These are phyloP conservation scores for Globisporangium orthogonon DNA, from an alignment of 352 stramenopile species.

Conservation along the genomic window DNA sequence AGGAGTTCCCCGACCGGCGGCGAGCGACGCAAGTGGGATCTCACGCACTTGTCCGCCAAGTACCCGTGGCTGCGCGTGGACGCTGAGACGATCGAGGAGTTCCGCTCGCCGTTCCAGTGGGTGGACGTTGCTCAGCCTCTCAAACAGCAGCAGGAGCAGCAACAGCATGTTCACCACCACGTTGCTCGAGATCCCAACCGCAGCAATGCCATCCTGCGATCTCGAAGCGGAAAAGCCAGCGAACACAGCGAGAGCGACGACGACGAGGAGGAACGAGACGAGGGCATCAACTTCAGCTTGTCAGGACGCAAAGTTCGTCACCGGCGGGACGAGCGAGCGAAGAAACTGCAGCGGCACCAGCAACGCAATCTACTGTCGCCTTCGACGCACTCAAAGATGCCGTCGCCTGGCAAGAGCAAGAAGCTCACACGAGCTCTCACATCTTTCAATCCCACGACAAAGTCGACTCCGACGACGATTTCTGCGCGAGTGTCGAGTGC, in stretches of 20 bases:
- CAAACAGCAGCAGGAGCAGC: constrained; percentile 6
- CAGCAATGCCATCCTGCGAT: background rate
- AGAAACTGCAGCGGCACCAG: background rate
- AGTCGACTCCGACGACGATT: background rate
- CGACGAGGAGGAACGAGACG: constrained; percentile 7
- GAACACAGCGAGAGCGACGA: background rate
- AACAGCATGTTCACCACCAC: background rate
- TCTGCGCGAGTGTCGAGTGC: background rate
- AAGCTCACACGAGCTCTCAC: background rate
- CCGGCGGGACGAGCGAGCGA: background rate
- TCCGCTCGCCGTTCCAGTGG: constrained; percentile 56
- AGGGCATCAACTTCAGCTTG: constrained; percentile 10
- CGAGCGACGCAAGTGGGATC: constrained; percentile 33
- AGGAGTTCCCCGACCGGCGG: background rate
- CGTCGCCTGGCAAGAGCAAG: background rate
- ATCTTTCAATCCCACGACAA: background rate
- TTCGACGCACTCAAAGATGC: background rate
- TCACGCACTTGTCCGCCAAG: constrained; percentile 49
- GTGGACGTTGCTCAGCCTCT: constrained; percentile 6
- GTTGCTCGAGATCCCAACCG: background rate
- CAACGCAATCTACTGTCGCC: background rate
- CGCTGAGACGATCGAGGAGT: constrained; percentile 52
- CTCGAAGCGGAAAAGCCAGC: background rate
- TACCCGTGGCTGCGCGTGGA: constrained; percentile 78
- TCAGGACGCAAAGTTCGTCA: background rate